Evolutionary conservation across 2,329 filamentous ascomycete species (phyloP), one percentile per base, ranked within the genome.

Genomic region (Microdochium paspali): DNA sequence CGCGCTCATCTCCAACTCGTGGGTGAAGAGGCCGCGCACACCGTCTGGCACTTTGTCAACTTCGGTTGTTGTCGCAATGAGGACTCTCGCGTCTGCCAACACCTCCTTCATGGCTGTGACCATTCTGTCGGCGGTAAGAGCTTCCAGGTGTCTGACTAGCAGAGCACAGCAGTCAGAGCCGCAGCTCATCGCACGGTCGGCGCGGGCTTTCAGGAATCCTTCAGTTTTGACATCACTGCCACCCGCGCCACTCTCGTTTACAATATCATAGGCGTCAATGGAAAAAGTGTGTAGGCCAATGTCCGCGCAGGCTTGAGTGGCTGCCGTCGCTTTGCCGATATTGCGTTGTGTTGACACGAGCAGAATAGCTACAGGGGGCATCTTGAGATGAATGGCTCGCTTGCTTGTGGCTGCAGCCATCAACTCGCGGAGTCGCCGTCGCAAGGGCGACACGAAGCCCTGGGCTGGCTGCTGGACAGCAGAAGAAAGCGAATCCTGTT

Each of bases 141-240:
- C 87, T 56, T 98, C 93, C 35, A 97, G 79, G 58, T 98, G 93
- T 50, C 84, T 83, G 55, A 98, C 77, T n/a, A 97, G 72, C 45
- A 98, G 68, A 4, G 85, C 84, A 44, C 90, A 96, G 58, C 80
- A 87, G 55, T 90, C 84, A 0, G 89, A 66, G 1, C 93, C 93
- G 60, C 93, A 97, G 54, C 84, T 85, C 62, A 96, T 82, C 7
- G 90, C 93, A 49, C 93, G 79, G 51, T 95, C 93, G 1, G 90
- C 87, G 45, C 93, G 80, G 3, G 87, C 88, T 60, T 93, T 86
- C 15, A 98, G 70, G 54, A 95, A 87, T 1, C 87, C 90, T 60
- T 96, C 91, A 0, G 90, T 95, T 67, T 97, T 96, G 24, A 95
- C 86, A 60, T 98, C 93, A 47, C 87, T 85, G 9, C 88, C 88